Conservation (phyloP, 1,139 yeast genomes). For the Nematodospora anomalae region DNA sequence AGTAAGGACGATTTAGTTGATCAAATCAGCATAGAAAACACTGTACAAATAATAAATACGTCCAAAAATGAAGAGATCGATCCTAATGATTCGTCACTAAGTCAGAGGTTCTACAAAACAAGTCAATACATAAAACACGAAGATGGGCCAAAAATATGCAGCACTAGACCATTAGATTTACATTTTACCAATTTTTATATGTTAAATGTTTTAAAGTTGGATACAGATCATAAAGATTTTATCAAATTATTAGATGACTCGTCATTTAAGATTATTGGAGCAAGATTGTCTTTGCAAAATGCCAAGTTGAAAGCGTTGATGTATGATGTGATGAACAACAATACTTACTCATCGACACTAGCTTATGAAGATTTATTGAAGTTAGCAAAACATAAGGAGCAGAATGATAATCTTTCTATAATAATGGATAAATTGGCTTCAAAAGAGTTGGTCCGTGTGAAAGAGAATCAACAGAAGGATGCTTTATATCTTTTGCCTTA, state of each 20-base stretch:
- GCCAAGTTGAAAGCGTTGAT: slow-evolving; percentile 2
- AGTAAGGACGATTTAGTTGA: slow-evolving; percentile 15
- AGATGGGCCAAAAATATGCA: background rate
- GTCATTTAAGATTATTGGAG: slow-evolving; percentile 31
- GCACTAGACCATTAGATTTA: slow-evolving; percentile 31
- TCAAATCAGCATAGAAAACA: background rate
- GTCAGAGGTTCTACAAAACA: background rate
- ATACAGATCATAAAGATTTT: slow-evolving; percentile 24
- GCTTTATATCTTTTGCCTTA: slow-evolving; percentile 21
- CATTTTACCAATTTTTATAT: slow-evolving; percentile 27
- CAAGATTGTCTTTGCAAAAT: slow-evolving; percentile 22
- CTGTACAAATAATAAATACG: background rate
- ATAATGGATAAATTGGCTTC: slow-evolving; percentile 23
- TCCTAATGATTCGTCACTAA: background rate
- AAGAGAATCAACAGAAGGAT: slow-evolving; percentile 20
- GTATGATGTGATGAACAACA: slow-evolving; percentile 1
- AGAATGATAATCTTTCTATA: slow-evolving; percentile 17
- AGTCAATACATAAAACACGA: background rate
- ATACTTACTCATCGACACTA: slow-evolving; percentile 15
- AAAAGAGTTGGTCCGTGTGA: slow-evolving; percentile 31
- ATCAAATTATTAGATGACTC: slow-evolving; percentile 22
- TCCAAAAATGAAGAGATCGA: background rate
- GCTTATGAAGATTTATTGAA: slow-evolving; percentile 19
- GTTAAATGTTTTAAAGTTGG: slow-evolving; percentile 29
- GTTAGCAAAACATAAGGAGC: slow-evolving; percentile 5